Conservation (phyloP, 2,329 filamentous ascomycete genomes). For the Xylariaceae sp. region DNA sequence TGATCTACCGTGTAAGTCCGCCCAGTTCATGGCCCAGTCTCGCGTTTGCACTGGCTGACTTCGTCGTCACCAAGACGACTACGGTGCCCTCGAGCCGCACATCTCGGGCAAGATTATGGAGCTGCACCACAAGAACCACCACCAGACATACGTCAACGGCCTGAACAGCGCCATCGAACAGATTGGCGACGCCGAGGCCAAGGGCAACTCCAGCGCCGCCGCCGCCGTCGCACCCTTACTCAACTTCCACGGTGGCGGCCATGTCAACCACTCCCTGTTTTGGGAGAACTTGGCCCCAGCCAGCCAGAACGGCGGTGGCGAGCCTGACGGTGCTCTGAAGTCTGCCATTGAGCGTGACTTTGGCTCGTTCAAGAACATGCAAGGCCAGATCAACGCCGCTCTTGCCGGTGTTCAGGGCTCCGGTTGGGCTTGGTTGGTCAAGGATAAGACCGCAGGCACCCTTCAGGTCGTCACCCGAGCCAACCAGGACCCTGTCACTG, state of each 20-base stretch:
- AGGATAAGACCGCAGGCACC: conserved; percentile 44
- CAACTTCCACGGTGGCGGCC: conserved; percentile 65
- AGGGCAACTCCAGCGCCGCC: conserved; percentile 39
- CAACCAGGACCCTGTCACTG: conserved; percentile 59
- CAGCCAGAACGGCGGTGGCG: conserved; percentile 38
- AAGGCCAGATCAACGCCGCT: conserved; percentile 49
- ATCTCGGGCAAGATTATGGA: conserved; percentile 83
- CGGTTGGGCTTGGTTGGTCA: conserved; percentile 65
- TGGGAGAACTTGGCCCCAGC: conserved; percentile 63
- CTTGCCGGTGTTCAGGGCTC: conserved; percentile 60
- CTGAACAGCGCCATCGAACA: conserved; percentile 69
- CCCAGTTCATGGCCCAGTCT: conserved; percentile 1
- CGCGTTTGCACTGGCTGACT: neutral
- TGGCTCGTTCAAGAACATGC: conserved; percentile 51
- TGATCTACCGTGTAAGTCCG: conserved; percentile 68
- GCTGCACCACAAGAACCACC: conserved; percentile 77
- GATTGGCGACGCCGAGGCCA: conserved; percentile 55
- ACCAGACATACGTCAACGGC: conserved; percentile 76
- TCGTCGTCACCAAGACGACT: conserved; percentile 67
- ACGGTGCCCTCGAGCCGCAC: conserved; percentile 81
- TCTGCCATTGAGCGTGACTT: conserved; percentile 52
- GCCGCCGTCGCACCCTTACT: conserved; percentile 35
- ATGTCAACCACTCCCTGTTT: conserved; percentile 65
- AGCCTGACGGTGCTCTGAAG: conserved; percentile 44
- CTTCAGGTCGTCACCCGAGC: conserved; percentile 59